Conservation (phyloP, 164 flowering plant genomes). For the Brasenia schreberi region DNA sequence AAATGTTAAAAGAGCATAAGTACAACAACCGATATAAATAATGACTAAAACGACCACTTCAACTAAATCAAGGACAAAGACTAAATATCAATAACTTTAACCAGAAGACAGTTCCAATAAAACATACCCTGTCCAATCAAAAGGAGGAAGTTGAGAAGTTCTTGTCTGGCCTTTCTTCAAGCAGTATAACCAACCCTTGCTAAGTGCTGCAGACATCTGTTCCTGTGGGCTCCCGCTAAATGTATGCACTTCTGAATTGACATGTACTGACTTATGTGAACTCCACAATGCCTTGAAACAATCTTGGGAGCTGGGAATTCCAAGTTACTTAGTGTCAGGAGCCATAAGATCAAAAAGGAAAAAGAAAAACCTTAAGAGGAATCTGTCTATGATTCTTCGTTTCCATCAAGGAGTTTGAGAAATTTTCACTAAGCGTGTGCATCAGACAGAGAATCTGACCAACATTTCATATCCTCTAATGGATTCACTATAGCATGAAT, state of each 20-base stretch:
- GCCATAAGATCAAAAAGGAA: too few species aligned
- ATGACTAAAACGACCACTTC: not conserved
- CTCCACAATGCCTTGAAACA: constrained; percentile 97
- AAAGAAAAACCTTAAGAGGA: too few species aligned
- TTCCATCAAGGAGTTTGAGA: too few species aligned
- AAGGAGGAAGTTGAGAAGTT: constrained; percentile 59
- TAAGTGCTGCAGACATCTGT: constrained; percentile 21
- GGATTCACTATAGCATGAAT: too few species aligned
- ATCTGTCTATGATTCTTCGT: too few species aligned
- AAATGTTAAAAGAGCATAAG: too few species aligned
- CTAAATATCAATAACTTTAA: too few species aligned
- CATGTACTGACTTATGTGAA: constrained; percentile 77
- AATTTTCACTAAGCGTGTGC: too few species aligned
- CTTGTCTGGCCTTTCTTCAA: constrained; percentile 75
- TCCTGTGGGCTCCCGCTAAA: constrained; percentile 19
- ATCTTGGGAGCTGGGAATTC: constrained; percentile 63
- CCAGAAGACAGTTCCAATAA: not conserved
- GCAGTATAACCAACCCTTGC: constrained; percentile 80
- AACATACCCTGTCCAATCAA: constrained; percentile 96
- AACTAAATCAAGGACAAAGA: too few species aligned
- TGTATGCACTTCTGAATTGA: constrained; percentile 44
- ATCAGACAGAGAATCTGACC: too few species aligned
- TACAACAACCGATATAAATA: too few species aligned
- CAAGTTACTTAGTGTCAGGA: not conserved
- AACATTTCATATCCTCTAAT: too few species aligned